Evolutionary conservation across 495 filamentous ascomycete genomes (phyloP), one percentile per base, ranked within the genome.

Genomic region (Penicillium cosmopolitanum): DNA sequence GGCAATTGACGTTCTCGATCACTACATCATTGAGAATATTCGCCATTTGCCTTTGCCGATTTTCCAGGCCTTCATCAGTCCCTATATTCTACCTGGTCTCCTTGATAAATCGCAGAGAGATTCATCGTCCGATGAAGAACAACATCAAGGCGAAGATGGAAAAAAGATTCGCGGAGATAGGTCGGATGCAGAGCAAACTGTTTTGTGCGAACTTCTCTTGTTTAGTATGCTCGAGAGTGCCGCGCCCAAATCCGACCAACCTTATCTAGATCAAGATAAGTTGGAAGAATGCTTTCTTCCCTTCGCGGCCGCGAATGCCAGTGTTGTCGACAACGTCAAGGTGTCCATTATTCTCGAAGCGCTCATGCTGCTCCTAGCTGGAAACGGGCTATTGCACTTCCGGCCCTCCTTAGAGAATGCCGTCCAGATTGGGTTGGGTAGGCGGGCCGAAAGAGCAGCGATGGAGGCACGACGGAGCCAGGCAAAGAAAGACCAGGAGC

Each of bases 311-410:
- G 86, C 83, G 48, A 85, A 80, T 0, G 71, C 81, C 5, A 84
- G 78, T 7, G 71, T 82, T 0, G 80, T 80, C 5, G 91, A 96
- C 50, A 97, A 97, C 66, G 87, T 89, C 3, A 93, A 92, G 72
- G 78, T 97, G 34, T 88, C 88, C 4, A 73, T 97, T 3, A 67
- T 91, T 51, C 69, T 97, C 0, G 94, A 98, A 72, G 79, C 80
- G 0, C 69, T 96, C 55, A 61, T 94, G 52, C 80, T 87, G 46
- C 72, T 89, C 4, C 66, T 93, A n/a, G 77, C 79, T 1, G 65
- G 70, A 0, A 64, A 66, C 23, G 61, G 70, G 0, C 54, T 72
- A 57, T 57, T 88, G 8, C 66, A 63, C 19, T 73, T 83, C 47
- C 83, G 80, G 15, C 60, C 68, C 0, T 64, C 60, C 4, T 64